These are phyloP conservation scores for Ammopiptanthus mongolicus DNA, from an alignment of 306 rosid species.

Conservation along the genomic window DNA sequence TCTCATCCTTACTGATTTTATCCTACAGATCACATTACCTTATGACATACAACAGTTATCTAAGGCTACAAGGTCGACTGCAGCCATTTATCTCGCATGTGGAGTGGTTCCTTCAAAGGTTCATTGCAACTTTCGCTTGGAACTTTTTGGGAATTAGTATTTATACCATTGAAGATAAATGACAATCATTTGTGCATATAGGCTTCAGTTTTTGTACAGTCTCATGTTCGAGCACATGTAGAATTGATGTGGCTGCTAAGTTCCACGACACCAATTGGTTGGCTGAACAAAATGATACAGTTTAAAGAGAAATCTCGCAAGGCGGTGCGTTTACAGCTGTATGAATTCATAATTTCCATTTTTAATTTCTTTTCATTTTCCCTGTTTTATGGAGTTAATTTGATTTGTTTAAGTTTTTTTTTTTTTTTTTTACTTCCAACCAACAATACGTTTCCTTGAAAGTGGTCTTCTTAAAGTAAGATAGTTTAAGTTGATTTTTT, in stretches of 20 bases:
- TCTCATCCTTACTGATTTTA: slow-evolving; percentile 17
- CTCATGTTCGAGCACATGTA: slow-evolving; percentile 94
- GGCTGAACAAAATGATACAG: slow-evolving; percentile 95
- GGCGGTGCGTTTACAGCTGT: slow-evolving; percentile 80
- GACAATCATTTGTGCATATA: slow-evolving; percentile 33
- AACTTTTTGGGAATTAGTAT: slow-evolving; percentile 6
- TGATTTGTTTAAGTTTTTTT: background rate
- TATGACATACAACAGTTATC: slow-evolving; percentile 66
- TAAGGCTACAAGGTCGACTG: slow-evolving; percentile 80
- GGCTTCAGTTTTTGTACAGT: slow-evolving; percentile 97
- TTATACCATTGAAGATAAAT: slow-evolving; percentile 11
- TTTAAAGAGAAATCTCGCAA: slow-evolving; percentile 96
- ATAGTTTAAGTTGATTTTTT: slow-evolving; percentile 5
- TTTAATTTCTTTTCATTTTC: background rate
- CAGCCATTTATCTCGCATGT: slow-evolving; percentile 96
- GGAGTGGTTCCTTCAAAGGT: slow-evolving; percentile 94
- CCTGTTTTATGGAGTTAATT: slow-evolving; percentile 10
- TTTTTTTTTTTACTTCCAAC: background rate
- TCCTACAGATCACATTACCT: slow-evolving; percentile 75
- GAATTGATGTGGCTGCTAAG: slow-evolving; percentile 96
- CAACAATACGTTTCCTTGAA: background rate
- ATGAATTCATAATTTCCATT: slow-evolving; percentile 34
- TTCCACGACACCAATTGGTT: slow-evolving; percentile 83
- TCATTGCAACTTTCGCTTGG: slow-evolving; percentile 11
- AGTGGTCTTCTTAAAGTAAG: background rate